Evolutionary conservation across 2,329 filamentous ascomycete genomes (phyloP), one percentile per base, ranked within the genome.

Genomic region (Pseudogymnoascus sp.): DNA sequence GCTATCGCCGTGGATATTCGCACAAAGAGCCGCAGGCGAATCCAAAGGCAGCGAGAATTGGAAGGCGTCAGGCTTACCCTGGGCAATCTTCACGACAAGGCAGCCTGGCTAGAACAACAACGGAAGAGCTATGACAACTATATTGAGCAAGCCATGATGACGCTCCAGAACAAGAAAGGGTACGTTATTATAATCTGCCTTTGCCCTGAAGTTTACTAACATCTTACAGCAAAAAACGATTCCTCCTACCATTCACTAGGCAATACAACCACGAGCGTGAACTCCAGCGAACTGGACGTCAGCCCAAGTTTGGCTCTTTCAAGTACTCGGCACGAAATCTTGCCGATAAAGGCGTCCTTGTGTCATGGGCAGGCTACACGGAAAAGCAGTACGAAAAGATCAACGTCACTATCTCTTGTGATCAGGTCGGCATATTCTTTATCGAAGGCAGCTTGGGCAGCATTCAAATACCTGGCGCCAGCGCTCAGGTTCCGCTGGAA

Each of bases 181-280:
- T 88, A 82, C 74, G 83, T 76, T 59, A 60, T 62, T 60, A 19
- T 33, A 4, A 33, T 33, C 2, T 8, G 6, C 10, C 50, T 56
- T 22, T 14, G 3, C 28, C 28, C 10, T 8, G 1, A 4, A 8
- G 16, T 56, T 33, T 33, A 56, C 50, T 56, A 5, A 56, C 14
- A 33, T 56, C 22, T 12, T 53, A 70, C 69, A 87, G 89, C 66
- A 96, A 96, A 79, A 96, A 96, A 76, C 86, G 89, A 61, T 97
- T 97, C 81, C 83, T 97, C 63, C 84, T 99, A 75, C 95, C 95
- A 12, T 99, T 99, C 75, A 97, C 93, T 24, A 96, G 96, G 73
- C 95, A 99, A 76, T 99, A 96, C 85, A 96, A 97, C 76, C 95
- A 99, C 77, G 92, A 98, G 78, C 89, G 92, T 68, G 95, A 99